Evolutionary conservation across 176 grass and related monocot genomes (phyloP).

Genomic region (Oryza coarctata): DNA sequence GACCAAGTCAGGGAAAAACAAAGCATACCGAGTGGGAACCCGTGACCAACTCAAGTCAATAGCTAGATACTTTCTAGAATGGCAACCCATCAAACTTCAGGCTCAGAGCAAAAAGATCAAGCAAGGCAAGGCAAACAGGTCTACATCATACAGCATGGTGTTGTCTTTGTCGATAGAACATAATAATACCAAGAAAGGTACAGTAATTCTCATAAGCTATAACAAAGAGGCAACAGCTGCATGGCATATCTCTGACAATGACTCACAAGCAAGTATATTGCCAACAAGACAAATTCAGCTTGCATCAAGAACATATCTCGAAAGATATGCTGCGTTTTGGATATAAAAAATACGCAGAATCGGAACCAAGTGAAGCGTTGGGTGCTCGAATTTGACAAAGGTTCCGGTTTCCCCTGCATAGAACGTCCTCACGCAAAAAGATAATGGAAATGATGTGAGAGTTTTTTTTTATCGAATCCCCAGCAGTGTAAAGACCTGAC

Average conservation of each 20-base stretch:
- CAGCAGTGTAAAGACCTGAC: not conserved
- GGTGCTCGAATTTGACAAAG: constrained; percentile 14
- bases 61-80: constrained; percentile 17
- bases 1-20: constrained; percentile 24
- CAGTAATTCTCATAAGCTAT: constrained; percentile 20
- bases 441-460: constrained; percentile 6
- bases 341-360: not conserved
- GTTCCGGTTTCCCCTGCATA: not conserved
- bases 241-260: constrained; percentile 37
- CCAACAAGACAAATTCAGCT: constrained; percentile 3
- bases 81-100: constrained; percentile 14
- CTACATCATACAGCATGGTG: constrained; percentile 40
- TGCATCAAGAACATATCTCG: constrained; percentile 31
- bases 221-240: constrained; percentile 34
- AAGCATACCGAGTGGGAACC: constrained; percentile 13
- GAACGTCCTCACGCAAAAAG: constrained; percentile 8
- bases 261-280: constrained; percentile 26
- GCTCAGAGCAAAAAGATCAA: constrained; percentile 23
- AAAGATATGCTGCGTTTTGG: not conserved
- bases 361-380: constrained; percentile 14
- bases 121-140: not conserved
- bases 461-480: not conserved
- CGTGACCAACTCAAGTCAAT: constrained; percentile 28
- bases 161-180: constrained; percentile 34
- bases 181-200: constrained; percentile 38